Evolutionary conservation across 2,329 filamentous ascomycete genomes (phyloP).

Genomic region (Aureobasidium sp.): DNA sequence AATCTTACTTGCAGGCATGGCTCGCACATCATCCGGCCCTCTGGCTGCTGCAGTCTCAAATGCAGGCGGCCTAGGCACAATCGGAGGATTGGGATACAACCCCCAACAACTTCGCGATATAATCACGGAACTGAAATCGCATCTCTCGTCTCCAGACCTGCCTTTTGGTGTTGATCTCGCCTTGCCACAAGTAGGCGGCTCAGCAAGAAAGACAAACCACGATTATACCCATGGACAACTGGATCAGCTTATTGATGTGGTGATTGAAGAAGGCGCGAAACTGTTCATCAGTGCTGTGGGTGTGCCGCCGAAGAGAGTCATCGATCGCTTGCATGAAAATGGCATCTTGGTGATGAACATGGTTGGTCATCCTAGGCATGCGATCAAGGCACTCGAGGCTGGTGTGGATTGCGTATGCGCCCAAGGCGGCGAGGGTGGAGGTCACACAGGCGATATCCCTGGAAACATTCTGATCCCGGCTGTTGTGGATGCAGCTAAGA

Average conservation of each 20-base stretch:
- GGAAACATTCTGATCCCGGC: constrained; percentile 80
- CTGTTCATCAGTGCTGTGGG: constrained; percentile 86
- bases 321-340: constrained; percentile 68
- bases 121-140: constrained; percentile 75
- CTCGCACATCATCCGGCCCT: constrained; percentile 66
- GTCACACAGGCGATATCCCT: constrained; percentile 82
- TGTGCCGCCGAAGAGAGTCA: constrained; percentile 65
- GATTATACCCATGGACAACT: constrained; percentile 89
- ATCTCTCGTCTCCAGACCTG: constrained; percentile 56
- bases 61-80: constrained; percentile 67
- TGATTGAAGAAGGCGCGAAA: constrained; percentile 71
- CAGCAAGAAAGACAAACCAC: constrained; percentile 83
- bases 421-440: constrained; percentile 88
- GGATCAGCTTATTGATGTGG: constrained; percentile 79
- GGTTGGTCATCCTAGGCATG: constrained; percentile 89
- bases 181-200: constrained; percentile 77
- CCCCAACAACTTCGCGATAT: constrained; percentile 68
- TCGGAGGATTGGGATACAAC: constrained; percentile 59
- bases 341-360: constrained; percentile 93
- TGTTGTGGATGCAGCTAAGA: constrained; percentile 72
- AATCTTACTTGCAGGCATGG: constrained; percentile 90
- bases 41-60: constrained; percentile 84
- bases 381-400: constrained; percentile 74
- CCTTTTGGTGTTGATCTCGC: constrained; percentile 90
- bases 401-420: constrained; percentile 89